A percentile compares a stretch with the other conserved stretches of the same genome.
Evolutionary conservation across 2,329 filamentous ascomycete genomes (phyloP).

Genomic region (Thelonectria discophora): DNA sequence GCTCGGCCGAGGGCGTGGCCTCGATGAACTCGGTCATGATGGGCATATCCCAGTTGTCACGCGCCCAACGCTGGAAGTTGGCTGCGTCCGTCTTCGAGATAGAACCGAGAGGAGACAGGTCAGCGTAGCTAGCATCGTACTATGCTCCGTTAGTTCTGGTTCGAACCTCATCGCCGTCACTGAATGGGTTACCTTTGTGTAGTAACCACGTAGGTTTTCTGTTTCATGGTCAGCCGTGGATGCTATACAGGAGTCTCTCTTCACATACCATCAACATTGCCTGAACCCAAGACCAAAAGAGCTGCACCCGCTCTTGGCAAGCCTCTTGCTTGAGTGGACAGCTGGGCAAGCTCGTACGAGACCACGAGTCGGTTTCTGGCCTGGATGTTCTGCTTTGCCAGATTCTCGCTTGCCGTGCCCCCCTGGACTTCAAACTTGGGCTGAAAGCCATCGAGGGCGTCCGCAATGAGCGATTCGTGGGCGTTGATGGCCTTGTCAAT

Average conservation of each 20-base stretch:
- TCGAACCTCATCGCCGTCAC: background rate
- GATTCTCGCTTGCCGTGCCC: conserved; percentile 59
- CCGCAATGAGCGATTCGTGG: conserved; percentile 56
- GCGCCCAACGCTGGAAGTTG: conserved; percentile 68
- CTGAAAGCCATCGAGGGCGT: conserved; percentile 62
- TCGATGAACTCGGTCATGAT: conserved; percentile 71
- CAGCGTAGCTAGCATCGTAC: conserved; percentile 61
- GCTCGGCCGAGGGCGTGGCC: conserved; percentile 64
- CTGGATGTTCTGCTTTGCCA: conserved; percentile 53
- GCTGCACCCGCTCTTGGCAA: conserved; percentile 30
- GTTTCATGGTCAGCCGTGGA: background rate
- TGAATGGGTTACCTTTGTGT: conserved; percentile 58
- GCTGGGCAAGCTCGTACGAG: conserved; percentile 49
- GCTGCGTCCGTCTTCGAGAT: conserved; percentile 71
- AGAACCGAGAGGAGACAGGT: conserved; percentile 65
- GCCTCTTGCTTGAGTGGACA: conserved; percentile 28
- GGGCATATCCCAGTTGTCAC: conserved; percentile 65
- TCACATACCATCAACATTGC: conserved; percentile 32
- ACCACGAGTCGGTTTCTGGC: conserved; percentile 5
- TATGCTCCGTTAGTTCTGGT: background rate
- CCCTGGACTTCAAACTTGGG: conserved; percentile 63
- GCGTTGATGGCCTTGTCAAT: conserved; percentile 48
- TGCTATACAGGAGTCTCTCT: background rate
- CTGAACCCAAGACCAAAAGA: conserved; percentile 37
- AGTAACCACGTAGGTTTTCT: conserved; percentile 56